A percentile compares a stretch with the other conserved stretches of the same genome.
phyloP scores from a whole-genome alignment of 2,329 filamentous ascomycete genomes.

The Aschersonia sp. region DNA sequence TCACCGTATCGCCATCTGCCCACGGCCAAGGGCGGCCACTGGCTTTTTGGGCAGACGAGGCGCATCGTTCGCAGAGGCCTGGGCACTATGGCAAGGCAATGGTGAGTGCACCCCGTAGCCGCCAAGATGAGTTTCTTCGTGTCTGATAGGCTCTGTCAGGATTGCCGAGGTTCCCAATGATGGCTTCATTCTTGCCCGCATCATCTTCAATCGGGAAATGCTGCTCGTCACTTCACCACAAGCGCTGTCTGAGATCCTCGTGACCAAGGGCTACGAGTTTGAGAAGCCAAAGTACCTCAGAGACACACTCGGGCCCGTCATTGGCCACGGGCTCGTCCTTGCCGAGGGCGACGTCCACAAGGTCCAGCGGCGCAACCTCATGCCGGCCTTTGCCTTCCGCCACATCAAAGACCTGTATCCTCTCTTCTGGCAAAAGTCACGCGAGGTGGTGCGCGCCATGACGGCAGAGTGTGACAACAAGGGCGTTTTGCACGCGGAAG shows the following conservation, averaged over 20 bases:
- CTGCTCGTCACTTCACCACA: conserved; percentile 48
- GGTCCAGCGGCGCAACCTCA: conserved; percentile 63
- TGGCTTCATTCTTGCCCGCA: conserved; percentile 53
- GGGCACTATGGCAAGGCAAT: neutral
- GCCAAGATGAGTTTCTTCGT: neutral
- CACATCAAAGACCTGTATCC: conserved; percentile 77
- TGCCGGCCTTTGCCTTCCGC: conserved; percentile 73
- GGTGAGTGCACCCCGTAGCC: neutral
- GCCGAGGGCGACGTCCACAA: conserved; percentile 89
- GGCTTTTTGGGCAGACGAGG: neutral
- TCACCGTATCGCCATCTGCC: neutral
- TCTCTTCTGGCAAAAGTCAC: conserved; percentile 66
- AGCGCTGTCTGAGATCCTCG: conserved; percentile 53
- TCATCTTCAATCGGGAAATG: conserved; percentile 46
- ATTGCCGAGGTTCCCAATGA: conserved; percentile 47
- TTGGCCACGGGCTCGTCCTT: conserved; percentile 60
- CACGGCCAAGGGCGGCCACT: neutral
- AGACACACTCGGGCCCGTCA: conserved; percentile 42
- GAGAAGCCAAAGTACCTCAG: conserved; percentile 43
- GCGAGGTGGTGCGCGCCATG: conserved; percentile 54
- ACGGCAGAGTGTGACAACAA: conserved; percentile 17
- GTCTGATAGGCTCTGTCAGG: conserved; percentile 22
- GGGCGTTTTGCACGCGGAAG: conserved; percentile 33
- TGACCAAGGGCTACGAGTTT: conserved; percentile 58
- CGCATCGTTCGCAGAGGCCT: neutral